These are phyloP conservation scores for Scortechinia acanthostroma DNA, from an alignment of 2,329 filamentous ascomycete species.

Conservation along the genomic window DNA sequence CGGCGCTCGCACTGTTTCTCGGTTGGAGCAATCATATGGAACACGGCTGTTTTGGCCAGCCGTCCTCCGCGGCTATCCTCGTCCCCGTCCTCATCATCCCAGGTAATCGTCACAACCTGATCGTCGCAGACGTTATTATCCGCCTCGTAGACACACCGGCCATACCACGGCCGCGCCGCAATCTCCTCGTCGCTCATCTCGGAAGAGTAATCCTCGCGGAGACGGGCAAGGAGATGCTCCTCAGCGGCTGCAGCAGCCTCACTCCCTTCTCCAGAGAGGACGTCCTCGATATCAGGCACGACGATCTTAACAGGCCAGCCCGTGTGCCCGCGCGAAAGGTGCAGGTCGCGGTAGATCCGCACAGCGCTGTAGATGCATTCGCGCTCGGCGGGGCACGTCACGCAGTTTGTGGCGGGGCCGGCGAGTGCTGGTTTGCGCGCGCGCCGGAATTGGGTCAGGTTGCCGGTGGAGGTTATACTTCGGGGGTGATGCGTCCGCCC, in stretches of 20 bases:
- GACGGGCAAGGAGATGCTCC: conserved; percentile 27
- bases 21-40: conserved; percentile 92
- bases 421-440: conserved; percentile 71
- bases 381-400: conserved; percentile 68
- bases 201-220: conserved; percentile 43
- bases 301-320: conserved; percentile 84
- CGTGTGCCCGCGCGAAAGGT: conserved; percentile 53
- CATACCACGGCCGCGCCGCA: conserved; percentile 67
- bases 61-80: conserved; percentile 9
- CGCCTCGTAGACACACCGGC: conserved; percentile 87
- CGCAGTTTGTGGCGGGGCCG: conserved; percentile 76
- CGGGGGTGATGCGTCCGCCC: conserved; percentile 70
- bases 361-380: conserved; percentile 81
- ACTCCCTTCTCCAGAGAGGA: conserved; percentile 33
- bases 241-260: conserved; percentile 38
- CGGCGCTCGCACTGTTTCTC: conserved; percentile 80
- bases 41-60: conserved; percentile 74
- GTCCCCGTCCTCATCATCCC: conserved; percentile 63
- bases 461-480: conserved; percentile 69
- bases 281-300: conserved; percentile 85
- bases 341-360: conserved; percentile 70
- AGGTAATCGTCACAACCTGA: conserved; percentile 79
- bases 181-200: conserved; percentile 26
- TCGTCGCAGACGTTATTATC: conserved; percentile 94
- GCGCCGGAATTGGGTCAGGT: conserved; percentile 71